A percentile compares a stretch with the other conserved stretches of the same genome.
These are phyloP conservation scores for Albugo laibachii DNA, from an alignment of 352 stramenopile genomes.

Conservation along the genomic window DNA sequence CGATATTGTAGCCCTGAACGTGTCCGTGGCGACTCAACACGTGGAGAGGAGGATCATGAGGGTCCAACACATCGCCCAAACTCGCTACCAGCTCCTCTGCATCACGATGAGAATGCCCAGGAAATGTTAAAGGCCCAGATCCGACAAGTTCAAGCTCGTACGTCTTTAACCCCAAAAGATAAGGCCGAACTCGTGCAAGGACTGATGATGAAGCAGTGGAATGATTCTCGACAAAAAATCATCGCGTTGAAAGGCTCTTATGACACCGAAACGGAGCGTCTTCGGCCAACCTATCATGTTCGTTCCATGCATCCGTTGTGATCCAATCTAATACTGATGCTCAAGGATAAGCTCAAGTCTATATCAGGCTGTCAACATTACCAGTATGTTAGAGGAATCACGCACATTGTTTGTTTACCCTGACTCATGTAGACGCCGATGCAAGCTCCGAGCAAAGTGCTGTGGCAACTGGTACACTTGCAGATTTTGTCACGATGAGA, in stretches of 20 bases:
- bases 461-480: conserved; percentile 80
- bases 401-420: background rate
- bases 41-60: too few species aligned
- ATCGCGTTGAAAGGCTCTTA: conserved; percentile 16
- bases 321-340: background rate
- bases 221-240: conserved; percentile 37
- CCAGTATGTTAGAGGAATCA: conserved; percentile 20
- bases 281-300: conserved; percentile 31
- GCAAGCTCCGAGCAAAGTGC: conserved; percentile 73
- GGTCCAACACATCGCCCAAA: too few species aligned
- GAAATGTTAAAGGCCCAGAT: conserved; percentile 44
- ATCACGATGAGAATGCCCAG: conserved; percentile 3
- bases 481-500: conserved; percentile 77
- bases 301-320: background rate
- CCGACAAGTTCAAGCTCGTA: conserved; percentile 54
- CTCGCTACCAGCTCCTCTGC: too few species aligned
- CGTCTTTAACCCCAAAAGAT: conserved; percentile 53
- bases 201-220: conserved; percentile 77
- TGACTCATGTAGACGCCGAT: conserved; percentile 18
- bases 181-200: conserved; percentile 69
- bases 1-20: too few species aligned
- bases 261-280: conserved; percentile 27
- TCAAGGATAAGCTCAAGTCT: background rate
- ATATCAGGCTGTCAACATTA: conserved; percentile 25
- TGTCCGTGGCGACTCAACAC: too few species aligned